Conservation (phyloP, 1,284 basidiomycete genomes). For the Ganoderma lingzhi region DNA sequence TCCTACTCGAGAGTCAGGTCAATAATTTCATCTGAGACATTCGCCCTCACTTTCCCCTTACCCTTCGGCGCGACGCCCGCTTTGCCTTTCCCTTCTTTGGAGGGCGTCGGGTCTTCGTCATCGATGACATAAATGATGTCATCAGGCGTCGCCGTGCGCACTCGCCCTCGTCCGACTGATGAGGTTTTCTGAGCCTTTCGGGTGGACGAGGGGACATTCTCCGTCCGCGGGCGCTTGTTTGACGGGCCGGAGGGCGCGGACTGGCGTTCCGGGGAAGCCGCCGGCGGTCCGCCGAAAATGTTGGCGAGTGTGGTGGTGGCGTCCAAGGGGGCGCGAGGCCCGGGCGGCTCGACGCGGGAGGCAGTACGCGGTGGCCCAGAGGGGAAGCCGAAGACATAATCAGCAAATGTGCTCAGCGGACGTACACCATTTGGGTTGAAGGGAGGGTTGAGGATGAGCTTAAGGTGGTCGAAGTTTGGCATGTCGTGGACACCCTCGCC, state of each 20-base stretch:
- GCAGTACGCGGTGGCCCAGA: background rate
- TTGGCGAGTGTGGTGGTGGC: background rate
- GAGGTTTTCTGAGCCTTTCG: background rate
- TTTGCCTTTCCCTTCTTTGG: background rate
- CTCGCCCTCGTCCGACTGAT: background rate
- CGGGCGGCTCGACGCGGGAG: no score
- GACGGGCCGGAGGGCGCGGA: background rate
- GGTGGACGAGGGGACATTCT: background rate
- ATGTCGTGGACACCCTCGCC: background rate
- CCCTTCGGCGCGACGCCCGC: background rate
- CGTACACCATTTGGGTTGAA: background rate
- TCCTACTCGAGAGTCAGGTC: background rate
- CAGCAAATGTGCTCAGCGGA: background rate
- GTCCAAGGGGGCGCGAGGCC: background rate
- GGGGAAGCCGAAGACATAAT: background rate
- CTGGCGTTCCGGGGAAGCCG: background rate
- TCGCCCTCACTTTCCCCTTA: background rate
- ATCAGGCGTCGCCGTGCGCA: background rate
- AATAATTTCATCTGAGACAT: background rate
- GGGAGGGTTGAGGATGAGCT: background rate
- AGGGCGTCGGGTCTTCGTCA: background rate
- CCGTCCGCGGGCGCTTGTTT: background rate
- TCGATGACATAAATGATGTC: background rate
- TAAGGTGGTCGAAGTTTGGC: background rate
- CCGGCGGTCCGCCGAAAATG: background rate